phyloP scores from a whole-genome alignment of 2,329 filamentous ascomycete genomes.

The Lasiodiplodia theobromae region DNA sequence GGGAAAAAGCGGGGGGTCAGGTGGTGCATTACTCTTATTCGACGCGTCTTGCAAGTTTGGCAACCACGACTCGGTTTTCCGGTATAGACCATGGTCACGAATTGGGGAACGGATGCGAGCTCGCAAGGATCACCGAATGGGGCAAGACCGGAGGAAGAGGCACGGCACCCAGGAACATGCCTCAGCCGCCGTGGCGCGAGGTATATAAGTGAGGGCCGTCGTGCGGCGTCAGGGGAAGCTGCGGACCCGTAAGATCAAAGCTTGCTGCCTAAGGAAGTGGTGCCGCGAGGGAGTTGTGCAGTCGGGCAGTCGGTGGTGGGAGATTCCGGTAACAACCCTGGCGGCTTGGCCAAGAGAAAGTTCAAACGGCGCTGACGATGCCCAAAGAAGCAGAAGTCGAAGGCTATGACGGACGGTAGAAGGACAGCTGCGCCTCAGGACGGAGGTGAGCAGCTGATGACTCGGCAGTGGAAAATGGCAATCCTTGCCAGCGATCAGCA shows the following conservation, averaged over 20 bases:
- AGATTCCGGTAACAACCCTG: neutral
- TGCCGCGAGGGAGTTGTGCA: neutral
- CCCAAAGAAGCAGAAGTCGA: slow-evolving; percentile 15
- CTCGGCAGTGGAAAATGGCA: neutral
- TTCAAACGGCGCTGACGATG: slow-evolving; percentile 7
- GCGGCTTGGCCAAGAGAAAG: neutral
- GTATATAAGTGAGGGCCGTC: slow-evolving; percentile 14
- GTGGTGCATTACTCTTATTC: slow-evolving; percentile 69
- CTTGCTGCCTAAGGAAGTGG: slow-evolving; percentile 20
- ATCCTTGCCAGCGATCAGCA: slow-evolving; percentile 16
- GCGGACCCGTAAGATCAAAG: slow-evolving; percentile 3
- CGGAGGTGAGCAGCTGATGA: neutral
- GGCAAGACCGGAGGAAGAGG: slow-evolving; percentile 20
- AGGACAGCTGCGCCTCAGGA: slow-evolving; percentile 4
- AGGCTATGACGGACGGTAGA: neutral
- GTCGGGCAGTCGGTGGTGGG: neutral
- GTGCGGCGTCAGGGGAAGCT: slow-evolving; percentile 16
- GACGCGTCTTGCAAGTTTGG: slow-evolving; percentile 75
- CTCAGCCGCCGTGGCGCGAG: slow-evolving; percentile 24
- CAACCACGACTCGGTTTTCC: slow-evolving; percentile 62
- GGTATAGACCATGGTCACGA: slow-evolving; percentile 46
- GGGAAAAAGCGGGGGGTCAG: neutral
- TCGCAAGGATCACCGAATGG: slow-evolving; percentile 25
- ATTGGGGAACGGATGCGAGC: neutral
- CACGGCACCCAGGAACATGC: slow-evolving; percentile 21